Evolutionary conservation across 139 green algal genomes (phyloP), one percentile per base, ranked within the genome.

Genomic region (Chlamydomonas incerta): DNA sequence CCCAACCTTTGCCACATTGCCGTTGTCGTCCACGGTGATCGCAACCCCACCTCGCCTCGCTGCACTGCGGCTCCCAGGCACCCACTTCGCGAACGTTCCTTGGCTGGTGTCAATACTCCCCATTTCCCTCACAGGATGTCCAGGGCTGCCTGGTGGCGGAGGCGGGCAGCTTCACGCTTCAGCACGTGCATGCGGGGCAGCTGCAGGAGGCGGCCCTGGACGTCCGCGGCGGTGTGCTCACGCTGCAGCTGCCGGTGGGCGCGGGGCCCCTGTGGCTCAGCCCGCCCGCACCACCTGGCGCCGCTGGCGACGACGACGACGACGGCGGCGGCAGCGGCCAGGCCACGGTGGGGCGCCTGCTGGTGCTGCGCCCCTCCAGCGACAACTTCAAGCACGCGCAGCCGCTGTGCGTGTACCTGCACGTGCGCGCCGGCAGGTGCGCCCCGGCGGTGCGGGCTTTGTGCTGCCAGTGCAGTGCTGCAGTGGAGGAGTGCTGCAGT

Each of bases 331-430:
- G 41, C 5, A 8, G 41, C 41, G 41, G 41, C 41, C 41, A 5
- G 41, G 41, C 41, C 6, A 50, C 41, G 41, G 41, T 50, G 6
- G 41, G 41, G 41, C 41, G 31, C 28, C 62, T 83, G 75, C 75
- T 83, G 41, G 35, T 83, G 58, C 62, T 83, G 29, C 26, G 3
- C 8, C 75, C 75, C 0, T 28, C 34, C 28, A 73, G 58, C 37
- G 4, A 18, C 28, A 69, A 70, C 35, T 83, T 83, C 26, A n/a
- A 1, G 11, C 75, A 83, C 17, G 68, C 34, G 28, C 26, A 62
- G 60, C 60, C 75, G 37, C 62, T 83, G 60, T 60, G 37, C 37
- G 9, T 83, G 0, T 83, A 83, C 62, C 31, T 83, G 37, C 4
- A n/a, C 26, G 75, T 72, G 58, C 11, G 14, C 34, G 8, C 4